Evolutionary conservation across 73 alveolate species (phyloP), one percentile per base, ranked within the genome.

Genomic region (Paramecium pentaurelia): DNA sequence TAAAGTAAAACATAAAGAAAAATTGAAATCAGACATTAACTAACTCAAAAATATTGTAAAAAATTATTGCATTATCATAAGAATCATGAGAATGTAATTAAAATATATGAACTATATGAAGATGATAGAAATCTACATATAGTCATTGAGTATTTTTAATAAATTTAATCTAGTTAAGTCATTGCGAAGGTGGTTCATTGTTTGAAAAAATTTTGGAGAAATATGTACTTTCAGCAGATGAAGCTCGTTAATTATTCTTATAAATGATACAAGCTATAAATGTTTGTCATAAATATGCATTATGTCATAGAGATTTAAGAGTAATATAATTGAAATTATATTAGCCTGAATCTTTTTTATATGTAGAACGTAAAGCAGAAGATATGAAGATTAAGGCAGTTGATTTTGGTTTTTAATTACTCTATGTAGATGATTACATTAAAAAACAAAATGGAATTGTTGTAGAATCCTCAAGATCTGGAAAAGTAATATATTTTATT

Each of bases 321-420:
- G 91, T 80, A 80, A 27, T 8, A 25, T 20, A 80, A 9, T 73
- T 71, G 7, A 6, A 37, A 40, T 45, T 10, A 27, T 32, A 10
- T 14, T 27, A 80, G 91, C 91, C 91, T 80, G 91, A 80, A 80
- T 80, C 91, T n/a, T 80, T 80, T 80, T 27, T 80, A n/a, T 80
- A 80, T 80, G 12, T 80, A 1, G 44, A 28, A 11, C 3, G 91
- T 45, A 80, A 49, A 80, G 42, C 77, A 32, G 91, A 80, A 14
- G 91, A 80, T 25, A 80, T 80, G 58, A 45, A 32, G 7, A 32
- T 80, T 14, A 80, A 80, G 16, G 71, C 73, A 45, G 91, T 47
- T 18, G 91, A 80, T 80, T 42, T 80, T 80, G 91, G 91, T 28
- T 80, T 80, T 42, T 47, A 42, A 80, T 49, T 80, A 27, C 32